Evolutionary conservation across 192 early-diverging fungal genomes (phyloP), one percentile per base, ranked within the genome.

Genomic region (Phycomyces blakesleeanus): DNA sequence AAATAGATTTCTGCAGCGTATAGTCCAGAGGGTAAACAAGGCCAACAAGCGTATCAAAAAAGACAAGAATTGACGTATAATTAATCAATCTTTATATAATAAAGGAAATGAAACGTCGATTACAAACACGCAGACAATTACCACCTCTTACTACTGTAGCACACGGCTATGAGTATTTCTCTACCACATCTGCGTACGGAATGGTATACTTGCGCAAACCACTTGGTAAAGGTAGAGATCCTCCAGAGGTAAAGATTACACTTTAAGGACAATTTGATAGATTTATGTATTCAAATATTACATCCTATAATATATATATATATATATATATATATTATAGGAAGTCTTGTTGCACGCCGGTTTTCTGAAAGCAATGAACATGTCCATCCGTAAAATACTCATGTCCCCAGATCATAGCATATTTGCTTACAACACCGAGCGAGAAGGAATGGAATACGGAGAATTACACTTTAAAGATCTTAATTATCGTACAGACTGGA

Each of bases 101-200:
- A 63, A 38, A 83, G 79, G 82, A 84, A 61, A 82, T 84, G 80
- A 76, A 74, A 53, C 74, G 79, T 42, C 70, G 70, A 24, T 56
- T 84, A 14, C 41, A 69, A 41, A 84, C 74, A 14, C 64, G 59
- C 42, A 74, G 55, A 16, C 47, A 68, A 15, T 56, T 76, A 18
- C 74, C 76, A 18, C 80, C 82, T 5, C 55, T 84, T 42, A 80
- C 73, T 21, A 80, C 78, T 2, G 26, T 69, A 29, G 74, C 71
- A 3, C 58, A 73, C 34, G 82, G 80, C 24, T 84, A 77, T 26
- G 82, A 84, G 27, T 84, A 81, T 58, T 84, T 81, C 51, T 74
- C 80, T 9, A 76, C 72, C 37, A 74, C 71, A 15, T 78, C 71
- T 54, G 55, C 75, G 1, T 63, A 75, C 51, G 82, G 82, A 1